Conservation (phyloP, 768 basidiomycete genomes). For the Mycena capillaripes region DNA sequence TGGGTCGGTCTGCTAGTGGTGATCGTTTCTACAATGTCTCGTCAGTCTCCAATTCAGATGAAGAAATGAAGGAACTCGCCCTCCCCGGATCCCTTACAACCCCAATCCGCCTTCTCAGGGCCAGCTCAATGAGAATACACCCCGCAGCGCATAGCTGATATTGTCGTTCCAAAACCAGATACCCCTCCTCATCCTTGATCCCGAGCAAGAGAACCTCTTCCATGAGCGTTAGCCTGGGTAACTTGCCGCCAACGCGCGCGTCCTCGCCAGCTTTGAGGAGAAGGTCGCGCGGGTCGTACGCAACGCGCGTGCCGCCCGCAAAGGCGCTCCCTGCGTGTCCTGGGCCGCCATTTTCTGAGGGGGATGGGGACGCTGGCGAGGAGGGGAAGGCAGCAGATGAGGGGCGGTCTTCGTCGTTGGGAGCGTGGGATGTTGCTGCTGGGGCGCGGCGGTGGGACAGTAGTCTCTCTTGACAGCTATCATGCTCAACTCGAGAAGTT, state of each 20-base stretch:
- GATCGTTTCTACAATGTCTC: constrained; percentile 20
- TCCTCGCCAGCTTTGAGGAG: constrained; percentile 77
- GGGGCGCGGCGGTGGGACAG: constrained; percentile 29
- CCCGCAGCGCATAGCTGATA: constrained; percentile 98
- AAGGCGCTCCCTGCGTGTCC: constrained; percentile 85
- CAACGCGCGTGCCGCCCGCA: constrained; percentile 89
- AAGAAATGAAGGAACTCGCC: background rate
- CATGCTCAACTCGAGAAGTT: background rate
- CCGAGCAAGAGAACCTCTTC: constrained; percentile 96
- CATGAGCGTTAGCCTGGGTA: constrained; percentile 93
- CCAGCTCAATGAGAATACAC: constrained; percentile 97
- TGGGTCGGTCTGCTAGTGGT: constrained; percentile 27
- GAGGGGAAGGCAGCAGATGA: background rate
- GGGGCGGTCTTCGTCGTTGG: constrained; percentile 18
- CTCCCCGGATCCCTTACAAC: constrained; percentile 80
- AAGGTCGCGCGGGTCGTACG: constrained; percentile 93
- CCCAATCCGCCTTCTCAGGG: constrained; percentile 92
- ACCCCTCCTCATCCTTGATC: constrained; percentile 97
- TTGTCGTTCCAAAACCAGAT: constrained; percentile 99
- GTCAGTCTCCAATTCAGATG: background rate
- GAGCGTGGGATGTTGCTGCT: background rate
- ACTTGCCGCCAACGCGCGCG: constrained; percentile 72
- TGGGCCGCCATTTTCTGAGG: background rate
- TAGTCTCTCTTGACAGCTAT: background rate
- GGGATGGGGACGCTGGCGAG: no score